A percentile compares a stretch with the other conserved stretches of the same genome.
Evolutionary conservation across 2,329 filamentous ascomycete species (phyloP).

Genomic region (Scytalidium sp.): DNA sequence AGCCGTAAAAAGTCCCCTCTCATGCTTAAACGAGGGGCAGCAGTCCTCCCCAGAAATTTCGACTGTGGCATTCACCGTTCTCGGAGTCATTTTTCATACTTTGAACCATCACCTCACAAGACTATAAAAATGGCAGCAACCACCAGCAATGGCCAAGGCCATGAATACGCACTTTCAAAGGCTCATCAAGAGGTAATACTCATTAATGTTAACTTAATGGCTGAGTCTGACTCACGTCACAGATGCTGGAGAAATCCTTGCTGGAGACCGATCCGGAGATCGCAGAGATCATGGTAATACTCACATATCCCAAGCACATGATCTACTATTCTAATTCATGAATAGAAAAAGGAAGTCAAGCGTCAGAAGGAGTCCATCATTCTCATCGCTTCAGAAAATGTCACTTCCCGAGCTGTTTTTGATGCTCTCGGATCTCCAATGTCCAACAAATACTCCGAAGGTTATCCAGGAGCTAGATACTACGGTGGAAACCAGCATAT

Average conservation of each 20-base stretch:
- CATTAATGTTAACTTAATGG: constrained; percentile 1
- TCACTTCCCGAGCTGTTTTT: constrained; percentile 97
- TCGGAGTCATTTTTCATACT: background rate
- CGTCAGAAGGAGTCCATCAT: constrained; percentile 98
- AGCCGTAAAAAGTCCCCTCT: background rate
- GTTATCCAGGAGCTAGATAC: constrained; percentile 96
- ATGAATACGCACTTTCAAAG: constrained; percentile 60
- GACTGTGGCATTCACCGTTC: background rate
- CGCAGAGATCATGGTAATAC: constrained; percentile 87
- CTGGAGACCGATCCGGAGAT: constrained; percentile 91
- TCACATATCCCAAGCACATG: constrained; percentile 1
- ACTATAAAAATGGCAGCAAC: constrained; percentile 18
- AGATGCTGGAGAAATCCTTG: constrained; percentile 97
- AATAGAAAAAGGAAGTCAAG: constrained; percentile 84
- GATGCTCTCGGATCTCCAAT: constrained; percentile 93
- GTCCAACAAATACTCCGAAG: constrained; percentile 99
- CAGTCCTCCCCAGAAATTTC: background rate
- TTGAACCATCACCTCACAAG: constrained; percentile 1
- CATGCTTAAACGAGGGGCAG: background rate
- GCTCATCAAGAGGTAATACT: constrained; percentile 61
- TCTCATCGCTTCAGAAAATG: constrained; percentile 98
- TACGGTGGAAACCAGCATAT: constrained; percentile 99
- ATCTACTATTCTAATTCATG: constrained; percentile 10
- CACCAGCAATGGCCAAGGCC: constrained; percentile 6
- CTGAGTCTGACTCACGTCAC: constrained; percentile 38